These are phyloP conservation scores for Hamiltosporidium magnivora DNA, from an alignment of 371 early-diverging fungal species.

Conservation along the genomic window DNA sequence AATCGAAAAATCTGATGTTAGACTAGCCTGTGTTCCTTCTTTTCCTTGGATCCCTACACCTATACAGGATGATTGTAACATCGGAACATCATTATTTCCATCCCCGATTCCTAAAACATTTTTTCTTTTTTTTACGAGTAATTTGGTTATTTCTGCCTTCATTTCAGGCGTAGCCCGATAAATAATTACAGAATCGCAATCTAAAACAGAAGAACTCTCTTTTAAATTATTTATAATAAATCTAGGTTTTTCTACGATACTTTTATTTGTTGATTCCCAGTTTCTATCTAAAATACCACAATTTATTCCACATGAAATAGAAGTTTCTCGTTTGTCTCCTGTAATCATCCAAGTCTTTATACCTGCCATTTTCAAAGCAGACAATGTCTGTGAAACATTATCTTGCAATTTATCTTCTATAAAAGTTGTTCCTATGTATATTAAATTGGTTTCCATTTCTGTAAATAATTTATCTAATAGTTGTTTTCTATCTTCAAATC, in stretches of 20 bases:
- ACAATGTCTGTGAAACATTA: constrained; percentile 77
- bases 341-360: constrained; percentile 96
- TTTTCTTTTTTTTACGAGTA: constrained; percentile 59
- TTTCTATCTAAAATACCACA: constrained; percentile 26
- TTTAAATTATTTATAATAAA: not conserved
- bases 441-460: constrained; percentile 65
- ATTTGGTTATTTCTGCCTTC: constrained; percentile 81
- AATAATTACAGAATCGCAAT: not conserved
- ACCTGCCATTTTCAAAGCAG: constrained; percentile 67
- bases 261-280: not conserved
- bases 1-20: constrained; percentile 81
- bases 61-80: constrained; percentile 94
- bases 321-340: constrained; percentile 96
- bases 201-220: not conserved
- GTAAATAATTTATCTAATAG: constrained; percentile 63
- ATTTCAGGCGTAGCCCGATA: constrained; percentile 92
- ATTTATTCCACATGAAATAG: constrained; percentile 61
- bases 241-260: constrained; percentile 10
- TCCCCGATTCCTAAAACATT: constrained; percentile 83
- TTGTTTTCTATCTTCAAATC: constrained; percentile 63
- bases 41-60: constrained; percentile 93
- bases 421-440: constrained; percentile 76
- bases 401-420: constrained; percentile 94
- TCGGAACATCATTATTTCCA: constrained; percentile 95
- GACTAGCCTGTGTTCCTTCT: constrained; percentile 88